phyloP scores from a whole-genome alignment of 805 yeast genomes.

The Monosporozyma solicola region DNA sequence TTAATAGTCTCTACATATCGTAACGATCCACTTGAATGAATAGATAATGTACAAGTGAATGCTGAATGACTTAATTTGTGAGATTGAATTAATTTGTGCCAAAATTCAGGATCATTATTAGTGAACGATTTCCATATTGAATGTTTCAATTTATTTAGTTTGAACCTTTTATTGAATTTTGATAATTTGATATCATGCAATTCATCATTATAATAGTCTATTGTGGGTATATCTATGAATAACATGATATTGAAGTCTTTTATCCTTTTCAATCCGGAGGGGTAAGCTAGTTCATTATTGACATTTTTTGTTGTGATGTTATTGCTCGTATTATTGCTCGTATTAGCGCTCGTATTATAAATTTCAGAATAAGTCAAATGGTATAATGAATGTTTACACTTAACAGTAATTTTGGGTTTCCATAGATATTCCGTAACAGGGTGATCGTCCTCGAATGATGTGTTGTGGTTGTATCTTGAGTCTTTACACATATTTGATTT shows the following conservation, averaged over 20 bases:
- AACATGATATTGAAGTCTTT: conserved; percentile 15
- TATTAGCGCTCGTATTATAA: conserved; percentile 1
- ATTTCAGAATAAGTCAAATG: conserved; percentile 25
- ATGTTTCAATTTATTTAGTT: conserved; percentile 21
- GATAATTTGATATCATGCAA: conserved; percentile 20
- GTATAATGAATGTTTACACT: conserved; percentile 23
- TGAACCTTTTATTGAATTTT: conserved; percentile 24
- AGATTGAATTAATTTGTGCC: conserved; percentile 10
- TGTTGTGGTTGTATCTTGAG: neutral
- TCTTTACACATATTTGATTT: neutral
- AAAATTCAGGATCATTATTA: conserved; percentile 18
- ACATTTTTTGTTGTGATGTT: neutral
- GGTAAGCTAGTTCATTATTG: neutral
- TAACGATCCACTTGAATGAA: conserved; percentile 26
- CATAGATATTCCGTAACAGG: neutral
- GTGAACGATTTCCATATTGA: conserved; percentile 20
- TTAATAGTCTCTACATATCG: conserved; percentile 29
- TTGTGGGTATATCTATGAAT: conserved; percentile 29
- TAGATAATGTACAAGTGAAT: conserved; percentile 2
- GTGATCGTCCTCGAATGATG: neutral
- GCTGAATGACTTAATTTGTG: neutral
- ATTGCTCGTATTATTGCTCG: neutral
- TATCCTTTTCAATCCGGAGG: neutral
- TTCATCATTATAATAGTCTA: conserved; percentile 29
- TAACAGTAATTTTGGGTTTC: conserved; percentile 22